Conservation (phyloP, 1,139 yeast species). For the Taphrina betulina region DNA sequence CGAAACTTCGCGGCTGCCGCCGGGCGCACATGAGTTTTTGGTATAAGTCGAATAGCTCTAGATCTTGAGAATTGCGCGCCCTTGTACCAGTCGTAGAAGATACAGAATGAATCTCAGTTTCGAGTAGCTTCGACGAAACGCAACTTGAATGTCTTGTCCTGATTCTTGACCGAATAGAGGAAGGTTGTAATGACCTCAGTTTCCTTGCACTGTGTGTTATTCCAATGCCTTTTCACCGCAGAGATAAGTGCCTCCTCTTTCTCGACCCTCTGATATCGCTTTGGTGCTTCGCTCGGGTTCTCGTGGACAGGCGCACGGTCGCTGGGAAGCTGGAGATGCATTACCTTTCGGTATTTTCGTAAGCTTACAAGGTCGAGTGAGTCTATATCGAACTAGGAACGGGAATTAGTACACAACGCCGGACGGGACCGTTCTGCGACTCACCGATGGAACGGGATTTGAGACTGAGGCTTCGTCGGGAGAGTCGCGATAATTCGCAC, state of each 20-base stretch:
- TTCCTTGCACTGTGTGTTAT: conserved; percentile 18
- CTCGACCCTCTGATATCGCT: conserved; percentile 21
- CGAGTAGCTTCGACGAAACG: conserved; percentile 20
- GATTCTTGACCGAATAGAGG: conserved; percentile 25
- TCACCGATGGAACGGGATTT: neutral
- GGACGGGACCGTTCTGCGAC: too few species aligned
- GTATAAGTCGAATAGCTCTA: too few species aligned
- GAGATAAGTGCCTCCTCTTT: conserved; percentile 16
- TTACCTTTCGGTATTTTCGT: conserved; percentile 24
- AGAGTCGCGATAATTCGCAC: conserved; percentile 10
- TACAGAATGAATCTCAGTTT: too few species aligned
- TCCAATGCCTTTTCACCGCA: conserved; percentile 28
- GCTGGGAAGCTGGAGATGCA: conserved; percentile 12
- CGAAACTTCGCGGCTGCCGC: too few species aligned
- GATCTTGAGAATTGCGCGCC: too few species aligned
- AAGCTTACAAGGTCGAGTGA: conserved; percentile 7
- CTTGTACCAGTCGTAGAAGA: too few species aligned
- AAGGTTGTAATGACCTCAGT: conserved; percentile 24
- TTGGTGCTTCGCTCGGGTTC: conserved; percentile 4
- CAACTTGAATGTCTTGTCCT: conserved; percentile 28
- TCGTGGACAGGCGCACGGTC: conserved; percentile 2
- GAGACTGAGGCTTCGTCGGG: conserved; percentile 1
- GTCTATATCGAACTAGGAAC: conserved; percentile 19
- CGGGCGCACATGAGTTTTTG: too few species aligned
- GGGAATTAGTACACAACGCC: neutral